Base-by-base conservation (phyloP, 352 stramenopile genomes). In the Phytophthora hibernalis region DNA sequence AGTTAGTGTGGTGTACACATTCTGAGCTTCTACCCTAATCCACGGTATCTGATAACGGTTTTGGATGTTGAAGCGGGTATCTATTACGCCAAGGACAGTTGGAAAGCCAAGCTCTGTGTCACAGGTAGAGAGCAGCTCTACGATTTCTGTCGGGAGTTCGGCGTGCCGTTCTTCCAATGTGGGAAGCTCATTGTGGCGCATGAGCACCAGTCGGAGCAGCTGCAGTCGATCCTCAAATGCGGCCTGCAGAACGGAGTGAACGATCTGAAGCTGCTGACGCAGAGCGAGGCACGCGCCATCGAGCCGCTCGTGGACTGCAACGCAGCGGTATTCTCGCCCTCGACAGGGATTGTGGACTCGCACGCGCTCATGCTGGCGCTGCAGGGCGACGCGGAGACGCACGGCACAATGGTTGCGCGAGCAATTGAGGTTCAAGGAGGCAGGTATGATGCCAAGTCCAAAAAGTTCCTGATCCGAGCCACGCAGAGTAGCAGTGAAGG, bases 181-280 rank as follows among this genome's bases (percentile, higher is more conserved):
- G 97, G 97, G 12, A 99, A 99, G 73, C 72, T 99, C 18, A 90
- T 99, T 61, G 97, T 99, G 4, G 96, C 90, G 1, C 76, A 93
- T 16, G 51, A 70, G 37, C 60, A 85, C 20, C 61, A 93, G 72
- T 60, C 65, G 2, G 43, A 79, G 13, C 68, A 87, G 28, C 60
- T 95, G 2, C 57, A 42, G 8, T 55, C 47, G n/a, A 85, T 93
- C 15, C 52, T 68, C 5, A 61, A 68, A 18, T 67, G 60, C 13
- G 85, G 75, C 5, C 54, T 60, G 0, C 62, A 50, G 12, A 96
- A 96, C 55, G 84, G 83, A 9, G 87, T 94, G 9, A 57, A 18
- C 3, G 82, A 92, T 48, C 61, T 96, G 30, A 56, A 61, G 26
- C 51, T 87, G 48, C 35, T 96, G 20, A 79, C 82, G 1, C 68